Evolutionary conservation across 1,139 yeast genomes (phyloP).

Genomic region (Barnettozyma hawaiiensis): DNA sequence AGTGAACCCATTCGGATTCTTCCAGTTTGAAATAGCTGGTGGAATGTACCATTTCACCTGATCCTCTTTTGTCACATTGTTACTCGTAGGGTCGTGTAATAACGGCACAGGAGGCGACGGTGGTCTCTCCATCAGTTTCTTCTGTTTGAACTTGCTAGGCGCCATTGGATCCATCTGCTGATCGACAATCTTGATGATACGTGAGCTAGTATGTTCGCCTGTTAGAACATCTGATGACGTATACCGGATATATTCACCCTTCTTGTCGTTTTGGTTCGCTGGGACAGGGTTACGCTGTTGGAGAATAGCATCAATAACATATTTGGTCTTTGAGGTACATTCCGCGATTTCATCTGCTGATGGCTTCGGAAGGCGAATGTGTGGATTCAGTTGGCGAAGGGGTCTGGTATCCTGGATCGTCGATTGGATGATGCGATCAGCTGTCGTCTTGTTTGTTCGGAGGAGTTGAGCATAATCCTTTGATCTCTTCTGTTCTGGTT

Average conservation of each 20-base stretch:
- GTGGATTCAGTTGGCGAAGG: slow-evolving; percentile 37
- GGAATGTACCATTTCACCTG: slow-evolving; percentile 85
- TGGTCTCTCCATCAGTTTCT: slow-evolving; percentile 66
- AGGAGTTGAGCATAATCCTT: slow-evolving; percentile 19
- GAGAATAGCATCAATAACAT: slow-evolving; percentile 42
- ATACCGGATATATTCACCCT: slow-evolving; percentile 41
- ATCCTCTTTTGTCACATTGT: slow-evolving; percentile 65
- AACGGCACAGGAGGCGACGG: slow-evolving; percentile 63
- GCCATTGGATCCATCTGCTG: slow-evolving; percentile 77
- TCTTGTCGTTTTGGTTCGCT: slow-evolving; percentile 17
- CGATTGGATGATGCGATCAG: slow-evolving; percentile 16
- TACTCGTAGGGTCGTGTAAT: slow-evolving; percentile 38
- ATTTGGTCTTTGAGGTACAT: slow-evolving; percentile 41
- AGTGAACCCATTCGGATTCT: slow-evolving; percentile 87
- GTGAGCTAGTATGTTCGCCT: slow-evolving; percentile 23
- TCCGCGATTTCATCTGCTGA: slow-evolving; percentile 35
- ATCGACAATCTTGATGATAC: slow-evolving; percentile 52
- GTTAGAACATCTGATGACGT: slow-evolving; percentile 40
- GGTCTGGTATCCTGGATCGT: slow-evolving; percentile 42
- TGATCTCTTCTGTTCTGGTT: slow-evolving; percentile 2
- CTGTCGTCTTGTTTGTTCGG: slow-evolving; percentile 17
- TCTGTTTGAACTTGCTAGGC: slow-evolving; percentile 72
- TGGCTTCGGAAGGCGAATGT: slow-evolving; percentile 34
- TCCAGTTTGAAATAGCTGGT: slow-evolving; percentile 92
- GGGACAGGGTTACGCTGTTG: slow-evolving; percentile 29